Evolutionary conservation across 768 basidiomycete genomes (phyloP).

Genomic region (Lactarius evosmus): DNA sequence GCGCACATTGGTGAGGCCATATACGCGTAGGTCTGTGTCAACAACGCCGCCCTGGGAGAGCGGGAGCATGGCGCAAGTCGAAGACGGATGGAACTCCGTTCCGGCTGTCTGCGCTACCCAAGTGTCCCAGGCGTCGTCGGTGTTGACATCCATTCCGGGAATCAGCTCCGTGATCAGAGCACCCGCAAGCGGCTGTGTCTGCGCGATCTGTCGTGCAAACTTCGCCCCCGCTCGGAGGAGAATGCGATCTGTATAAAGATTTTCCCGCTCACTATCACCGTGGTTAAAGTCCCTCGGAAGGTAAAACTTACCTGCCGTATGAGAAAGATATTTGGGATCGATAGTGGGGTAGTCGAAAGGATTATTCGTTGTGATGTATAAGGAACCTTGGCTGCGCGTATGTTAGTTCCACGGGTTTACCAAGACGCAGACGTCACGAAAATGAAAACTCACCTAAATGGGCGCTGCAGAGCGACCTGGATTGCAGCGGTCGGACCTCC

Average conservation of each 20-base stretch:
- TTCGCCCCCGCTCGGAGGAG: slow-evolving; percentile 59
- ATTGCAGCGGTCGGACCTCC: slow-evolving; percentile 46
- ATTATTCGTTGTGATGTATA: slow-evolving; percentile 57
- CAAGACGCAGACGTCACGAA: slow-evolving; percentile 2
- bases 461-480: slow-evolving; percentile 66
- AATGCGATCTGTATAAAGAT: slow-evolving; percentile 40
- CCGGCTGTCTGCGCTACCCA: slow-evolving; percentile 45
- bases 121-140: slow-evolving; percentile 54
- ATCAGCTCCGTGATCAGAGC: slow-evolving; percentile 45
- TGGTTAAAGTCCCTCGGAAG: background rate
- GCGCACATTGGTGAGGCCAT: slow-evolving; percentile 55
- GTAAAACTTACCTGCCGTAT: slow-evolving; percentile 46
- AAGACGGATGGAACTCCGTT: slow-evolving; percentile 61
- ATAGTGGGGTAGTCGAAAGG: slow-evolving; percentile 60
- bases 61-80: slow-evolving; percentile 58
- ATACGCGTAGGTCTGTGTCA: slow-evolving; percentile 51
- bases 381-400: slow-evolving; percentile 48
- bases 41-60: slow-evolving; percentile 54
- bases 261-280: background rate
- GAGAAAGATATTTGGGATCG: slow-evolving; percentile 63
- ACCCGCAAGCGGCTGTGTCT: slow-evolving; percentile 48
- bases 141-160: slow-evolving; percentile 49
- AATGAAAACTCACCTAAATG: slow-evolving; percentile 47
- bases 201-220: slow-evolving; percentile 54
- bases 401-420: too few species aligned